These are phyloP conservation scores for Lunularia cruciata DNA, from an alignment of 225 moss, liverwort and hornwort genomes.

Conservation along the genomic window DNA sequence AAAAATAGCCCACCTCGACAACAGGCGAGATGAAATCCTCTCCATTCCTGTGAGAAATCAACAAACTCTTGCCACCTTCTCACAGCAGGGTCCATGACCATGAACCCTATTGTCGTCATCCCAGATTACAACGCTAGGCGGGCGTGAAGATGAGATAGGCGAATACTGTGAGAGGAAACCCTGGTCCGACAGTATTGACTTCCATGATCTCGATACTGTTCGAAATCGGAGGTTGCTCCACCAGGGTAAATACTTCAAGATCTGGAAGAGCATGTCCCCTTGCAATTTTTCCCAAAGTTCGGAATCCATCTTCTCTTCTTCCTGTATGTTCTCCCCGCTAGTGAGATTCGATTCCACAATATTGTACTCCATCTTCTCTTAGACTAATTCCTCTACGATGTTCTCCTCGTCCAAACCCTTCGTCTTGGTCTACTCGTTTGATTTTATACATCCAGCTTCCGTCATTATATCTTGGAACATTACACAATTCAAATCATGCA, in stretches of 20 bases:
- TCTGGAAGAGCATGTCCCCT: conserved; percentile 29
- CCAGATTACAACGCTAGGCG: conserved; percentile 26
- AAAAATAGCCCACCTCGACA: conserved; percentile 28
- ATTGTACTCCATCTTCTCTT: too few relatives aligned
- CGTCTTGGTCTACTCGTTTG: too few relatives aligned
- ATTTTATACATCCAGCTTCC: too few relatives aligned
- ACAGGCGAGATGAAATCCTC: conserved; percentile 36
- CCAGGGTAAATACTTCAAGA: conserved; percentile 34
- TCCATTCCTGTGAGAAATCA: conserved; percentile 24
- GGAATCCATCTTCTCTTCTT: conserved; percentile 32
- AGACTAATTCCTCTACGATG: neutral
- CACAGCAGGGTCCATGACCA: conserved; percentile 29
- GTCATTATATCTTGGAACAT: too few relatives aligned
- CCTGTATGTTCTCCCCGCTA: too few relatives aligned
- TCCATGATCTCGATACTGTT: conserved; percentile 32
- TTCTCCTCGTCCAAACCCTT: too few relatives aligned
- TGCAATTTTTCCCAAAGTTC: conserved; percentile 36
- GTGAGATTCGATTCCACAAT: too few relatives aligned
- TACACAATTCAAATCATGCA: too few relatives aligned
- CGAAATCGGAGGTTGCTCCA: conserved; percentile 36
- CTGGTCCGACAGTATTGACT: conserved; percentile 29
- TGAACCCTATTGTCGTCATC: conserved; percentile 25
- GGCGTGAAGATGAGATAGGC: conserved; percentile 16
- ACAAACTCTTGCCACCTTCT: conserved; percentile 19
- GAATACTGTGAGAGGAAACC: conserved; percentile 21